Conservation (phyloP, 2,329 filamentous ascomycete species). For the Metarhizium robertsii region DNA sequence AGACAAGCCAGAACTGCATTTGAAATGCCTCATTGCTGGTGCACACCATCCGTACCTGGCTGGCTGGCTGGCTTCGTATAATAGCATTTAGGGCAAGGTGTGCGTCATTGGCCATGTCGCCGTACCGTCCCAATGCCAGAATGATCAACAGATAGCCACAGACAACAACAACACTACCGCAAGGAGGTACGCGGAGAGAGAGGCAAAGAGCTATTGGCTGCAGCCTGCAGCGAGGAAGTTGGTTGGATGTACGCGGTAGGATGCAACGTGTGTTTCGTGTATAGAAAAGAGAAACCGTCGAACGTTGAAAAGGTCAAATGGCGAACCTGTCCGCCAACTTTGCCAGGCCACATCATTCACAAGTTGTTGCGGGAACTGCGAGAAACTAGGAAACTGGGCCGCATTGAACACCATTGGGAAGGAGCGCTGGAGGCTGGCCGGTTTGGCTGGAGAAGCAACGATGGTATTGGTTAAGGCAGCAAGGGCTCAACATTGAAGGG, state of each 20-base stretch:
- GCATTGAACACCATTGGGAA: background rate
- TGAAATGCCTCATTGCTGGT: slow-evolving; percentile 1
- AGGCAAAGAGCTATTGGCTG: background rate
- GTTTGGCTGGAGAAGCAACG: background rate
- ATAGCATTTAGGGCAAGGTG: background rate
- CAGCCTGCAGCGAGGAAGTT: background rate
- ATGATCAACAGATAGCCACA: background rate
- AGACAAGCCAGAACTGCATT: background rate
- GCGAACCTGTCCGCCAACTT: too few species aligned
- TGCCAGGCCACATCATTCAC: background rate
- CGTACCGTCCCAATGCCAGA: background rate
- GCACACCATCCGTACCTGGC: slow-evolving; percentile 1
- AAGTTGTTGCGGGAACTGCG: background rate
- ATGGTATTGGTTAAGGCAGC: too few species aligned
- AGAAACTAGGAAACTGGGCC: background rate
- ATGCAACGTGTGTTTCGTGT: too few species aligned
- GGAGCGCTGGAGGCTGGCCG: background rate
- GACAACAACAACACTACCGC: background rate
- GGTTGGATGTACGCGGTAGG: background rate
- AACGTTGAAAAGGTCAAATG: too few species aligned
- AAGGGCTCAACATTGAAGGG: too few species aligned
- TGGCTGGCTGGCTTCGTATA: background rate
- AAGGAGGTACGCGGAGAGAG: background rate
- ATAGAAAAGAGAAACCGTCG: too few species aligned
- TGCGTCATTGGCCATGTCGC: background rate